Base-by-base conservation (phyloP, 225 moss, liverwort and hornwort genomes). In the Thuidium tamariscinum region DNA sequence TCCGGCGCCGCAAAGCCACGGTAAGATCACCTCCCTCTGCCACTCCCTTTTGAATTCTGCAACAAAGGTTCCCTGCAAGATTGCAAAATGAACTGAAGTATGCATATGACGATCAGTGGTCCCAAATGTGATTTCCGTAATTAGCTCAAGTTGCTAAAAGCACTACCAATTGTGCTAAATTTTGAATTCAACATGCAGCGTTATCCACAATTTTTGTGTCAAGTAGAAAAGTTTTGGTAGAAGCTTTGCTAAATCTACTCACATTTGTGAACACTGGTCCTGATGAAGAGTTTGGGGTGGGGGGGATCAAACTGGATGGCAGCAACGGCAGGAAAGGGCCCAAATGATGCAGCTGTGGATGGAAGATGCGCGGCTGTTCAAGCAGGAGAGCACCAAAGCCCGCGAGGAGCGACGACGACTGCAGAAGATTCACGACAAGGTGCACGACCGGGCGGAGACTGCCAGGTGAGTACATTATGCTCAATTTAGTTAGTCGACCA, bases 401-500 rank as follows among this genome's bases (percentile, higher is more conserved):
- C 86, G 87, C 19, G 88, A 84, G 39, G 89, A 93, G 88, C 89
- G 92, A 10, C 78, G 79, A 39, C 91, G 91, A 14, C 46, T 93
- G 81, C 88, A 93, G 88, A 86, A 69, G 77, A 91, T 93, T 75
- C 92, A 93, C 78, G 70, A 88, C 75, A 88, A 88, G 84, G 92
- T 89, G 63, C 91, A 93, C 82, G 64, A 88, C n/a, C 74, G 82
- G 9, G 91, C 89, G 82, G 74, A 87, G 66, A 66, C 60, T 32
- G 85, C 89, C 52, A 82, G 82, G 91, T 83, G 8, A 64, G 66
- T 41, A 30, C 19, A 5, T 5, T 8, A 44, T 56, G 57, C 41
- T 60, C 76, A 55, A 55, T 9, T 55, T 25, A 4, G 36, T 54
- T 25, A 23, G 36, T 52, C 54, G 54, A 54, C 36, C 37, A 55